phyloP scores from a whole-genome alignment of 352 stramenopile species.

The Pythium aphanidermatum region DNA sequence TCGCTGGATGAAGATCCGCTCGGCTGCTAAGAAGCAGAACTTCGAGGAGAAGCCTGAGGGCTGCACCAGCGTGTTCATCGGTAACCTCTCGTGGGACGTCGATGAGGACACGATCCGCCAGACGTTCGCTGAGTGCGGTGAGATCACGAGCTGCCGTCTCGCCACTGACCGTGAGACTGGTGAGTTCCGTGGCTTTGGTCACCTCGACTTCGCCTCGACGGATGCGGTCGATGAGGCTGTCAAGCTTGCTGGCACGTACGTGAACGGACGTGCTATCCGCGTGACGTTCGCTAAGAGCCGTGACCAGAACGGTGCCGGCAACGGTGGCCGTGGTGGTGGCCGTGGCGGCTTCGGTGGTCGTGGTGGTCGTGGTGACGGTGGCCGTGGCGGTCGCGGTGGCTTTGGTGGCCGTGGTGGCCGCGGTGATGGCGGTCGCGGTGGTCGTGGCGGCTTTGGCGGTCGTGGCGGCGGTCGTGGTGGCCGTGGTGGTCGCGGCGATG shows the following conservation, averaged over 20 bases:
- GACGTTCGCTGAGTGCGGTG: conserved; percentile 93
- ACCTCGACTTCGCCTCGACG: conserved; percentile 96
- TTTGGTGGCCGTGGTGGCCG: conserved; percentile 23
- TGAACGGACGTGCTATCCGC: conserved; percentile 91
- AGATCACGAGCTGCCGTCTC: conserved; percentile 93
- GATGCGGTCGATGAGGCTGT: conserved; percentile 91
- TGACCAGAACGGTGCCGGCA: conserved; percentile 26
- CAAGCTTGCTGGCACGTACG: conserved; percentile 88
- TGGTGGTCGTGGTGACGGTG: conserved; percentile 52
- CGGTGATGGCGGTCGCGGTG: conserved; percentile 32
- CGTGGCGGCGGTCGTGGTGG: conserved; percentile 58
- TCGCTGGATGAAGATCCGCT: conserved; percentile 95
- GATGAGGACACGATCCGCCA: conserved; percentile 92
- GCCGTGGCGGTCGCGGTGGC: conserved; percentile 41
- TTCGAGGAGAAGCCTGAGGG: conserved; percentile 91
- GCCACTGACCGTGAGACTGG: conserved; percentile 96
- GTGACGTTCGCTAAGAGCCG: conserved; percentile 93
- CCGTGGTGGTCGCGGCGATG: conserved; percentile 41
- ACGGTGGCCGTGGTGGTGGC: conserved; percentile 20
- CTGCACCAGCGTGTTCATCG: conserved; percentile 96
- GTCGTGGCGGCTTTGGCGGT: conserved; percentile 57
- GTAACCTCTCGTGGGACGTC: conserved; percentile 96
- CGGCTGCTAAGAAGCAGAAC: conserved; percentile 80
- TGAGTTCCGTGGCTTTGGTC: conserved; percentile 97
- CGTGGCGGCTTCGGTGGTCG: conserved; percentile 49